Evolutionary conservation across 768 basidiomycete genomes (phyloP).

Genomic region (Asterophora lycoperdoides): DNA sequence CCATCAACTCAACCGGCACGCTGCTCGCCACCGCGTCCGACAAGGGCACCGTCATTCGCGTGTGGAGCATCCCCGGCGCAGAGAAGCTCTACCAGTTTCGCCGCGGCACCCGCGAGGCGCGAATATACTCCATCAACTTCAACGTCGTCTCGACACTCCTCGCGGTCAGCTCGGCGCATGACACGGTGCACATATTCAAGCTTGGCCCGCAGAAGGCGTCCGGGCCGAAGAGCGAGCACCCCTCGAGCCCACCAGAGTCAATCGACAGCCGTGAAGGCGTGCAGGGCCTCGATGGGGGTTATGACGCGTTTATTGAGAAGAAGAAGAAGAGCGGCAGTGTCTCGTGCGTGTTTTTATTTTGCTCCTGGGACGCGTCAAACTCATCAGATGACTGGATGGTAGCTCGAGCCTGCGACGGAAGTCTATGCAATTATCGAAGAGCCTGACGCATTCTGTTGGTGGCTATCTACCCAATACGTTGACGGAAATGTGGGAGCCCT

Average conservation of each 20-base stretch:
- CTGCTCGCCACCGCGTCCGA: conserved; percentile 91
- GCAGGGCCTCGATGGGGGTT: conserved; percentile 68
- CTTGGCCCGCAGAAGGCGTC: conserved; percentile 38
- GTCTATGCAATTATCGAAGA: conserved; percentile 72
- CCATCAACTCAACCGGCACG: conserved; percentile 83
- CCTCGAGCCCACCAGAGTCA: conserved; percentile 61
- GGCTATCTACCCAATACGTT: conserved; percentile 84
- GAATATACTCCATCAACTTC: conserved; percentile 79
- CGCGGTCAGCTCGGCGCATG: conserved; percentile 87
- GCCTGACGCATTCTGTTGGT: conserved; percentile 72
- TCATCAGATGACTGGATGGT: background rate
- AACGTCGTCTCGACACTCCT: conserved; percentile 80
- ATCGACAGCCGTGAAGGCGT: conserved; percentile 41
- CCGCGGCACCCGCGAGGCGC: conserved; percentile 80
- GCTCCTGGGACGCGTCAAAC: background rate
- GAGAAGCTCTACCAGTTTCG: conserved; percentile 96
- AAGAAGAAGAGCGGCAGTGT: conserved; percentile 64
- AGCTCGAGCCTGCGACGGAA: conserved; percentile 58
- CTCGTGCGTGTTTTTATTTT: conserved; percentile 37
- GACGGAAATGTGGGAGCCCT: conserved; percentile 96
- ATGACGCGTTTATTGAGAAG: conserved; percentile 79
- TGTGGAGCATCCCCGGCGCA: conserved; percentile 86
- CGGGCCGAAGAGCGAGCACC: conserved; percentile 19
- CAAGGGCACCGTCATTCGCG: conserved; percentile 95
- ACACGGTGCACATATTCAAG: conserved; percentile 96